Base-by-base conservation (phyloP, 805 yeast genomes). In the Pachysolen tannophilus region DNA sequence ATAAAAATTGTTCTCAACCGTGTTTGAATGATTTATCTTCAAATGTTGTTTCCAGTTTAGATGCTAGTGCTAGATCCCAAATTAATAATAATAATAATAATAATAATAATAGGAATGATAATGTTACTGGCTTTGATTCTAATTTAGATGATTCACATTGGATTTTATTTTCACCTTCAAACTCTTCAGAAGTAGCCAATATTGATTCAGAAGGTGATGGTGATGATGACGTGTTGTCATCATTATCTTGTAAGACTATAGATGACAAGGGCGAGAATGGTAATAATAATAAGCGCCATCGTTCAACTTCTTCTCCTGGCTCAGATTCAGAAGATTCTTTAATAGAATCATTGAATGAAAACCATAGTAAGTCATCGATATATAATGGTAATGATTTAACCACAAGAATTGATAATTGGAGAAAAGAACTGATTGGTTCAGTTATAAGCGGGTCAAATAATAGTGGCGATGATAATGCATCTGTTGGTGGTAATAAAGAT, bases 81-180 rank as follows among this genome's bases (percentile, higher is more conserved):
- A n/a, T n/a, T n/a, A n/a, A n/a, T n/a, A n/a, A n/a, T n/a, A n/a
- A n/a, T n/a, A n/a, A n/a, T n/a, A n/a, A n/a, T n/a, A n/a, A n/a
- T n/a, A n/a, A n/a, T n/a, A n/a, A n/a, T n/a, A n/a, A n/a, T n/a
- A n/a, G n/a, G n/a, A n/a, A n/a, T n/a, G n/a, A n/a, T n/a, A n/a
- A n/a, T n/a, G n/a, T n/a, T n/a, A n/a, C n/a, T n/a, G n/a, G n/a
- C n/a, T n/a, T n/a, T n/a, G 25, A 14, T 9, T 43, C 44, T 11
- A 13, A 30, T 11, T 33, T 50, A 8, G 49, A 44, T 21, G 46
- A 54, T 9, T 44, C 50, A 18, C 58, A 55, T 29, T 55, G 60
- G 60, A 37, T 55, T 13, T 37, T 55, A 11, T 55, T 55, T 32
- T 50, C 58, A 6, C 57, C 60, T 5, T 43, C 33, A 5, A 42